Percentiles rank a stretch among this genome's conserved stretches.
Conservation (phyloP, 1,284 basidiomycete genomes). For the Vanrija humicola region DNA sequence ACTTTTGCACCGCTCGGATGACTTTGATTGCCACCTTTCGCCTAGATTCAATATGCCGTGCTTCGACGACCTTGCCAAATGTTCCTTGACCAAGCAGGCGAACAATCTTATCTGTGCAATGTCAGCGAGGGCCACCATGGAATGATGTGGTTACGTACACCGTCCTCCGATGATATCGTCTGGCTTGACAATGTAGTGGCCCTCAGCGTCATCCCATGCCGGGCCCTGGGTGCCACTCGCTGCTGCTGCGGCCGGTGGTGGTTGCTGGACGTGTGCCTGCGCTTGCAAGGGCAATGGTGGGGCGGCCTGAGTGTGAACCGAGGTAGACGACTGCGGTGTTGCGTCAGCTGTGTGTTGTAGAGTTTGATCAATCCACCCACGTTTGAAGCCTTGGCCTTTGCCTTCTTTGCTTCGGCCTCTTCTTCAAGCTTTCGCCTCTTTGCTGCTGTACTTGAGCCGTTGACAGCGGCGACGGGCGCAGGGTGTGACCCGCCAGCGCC, state of each 20-base stretch:
- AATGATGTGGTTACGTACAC: constrained; percentile 56
- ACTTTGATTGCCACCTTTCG: constrained; percentile 95
- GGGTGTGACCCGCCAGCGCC: neutral
- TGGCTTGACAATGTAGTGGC: constrained; percentile 86
- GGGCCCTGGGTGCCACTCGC: constrained; percentile 36
- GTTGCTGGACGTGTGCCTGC: neutral
- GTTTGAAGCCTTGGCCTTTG: constrained; percentile 30
- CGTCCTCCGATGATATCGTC: constrained; percentile 79
- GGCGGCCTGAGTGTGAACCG: constrained; percentile 7
- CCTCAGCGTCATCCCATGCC: constrained; percentile 84
- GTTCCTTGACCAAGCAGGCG: constrained; percentile 93
- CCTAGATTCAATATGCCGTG: constrained; percentile 69
- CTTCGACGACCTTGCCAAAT: constrained; percentile 98
- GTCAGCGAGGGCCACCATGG: constrained; percentile 11
- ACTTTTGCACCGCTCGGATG: constrained; percentile 92
- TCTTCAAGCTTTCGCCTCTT: constrained; percentile 43
- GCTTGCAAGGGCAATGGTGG: constrained; percentile 7
- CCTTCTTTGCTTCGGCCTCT: constrained; percentile 26
- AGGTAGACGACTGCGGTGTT: constrained; percentile 13
- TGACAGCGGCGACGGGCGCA: neutral
- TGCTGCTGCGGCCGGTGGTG: constrained; percentile 1
- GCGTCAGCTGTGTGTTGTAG: neutral
- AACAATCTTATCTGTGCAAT: constrained; percentile 72
- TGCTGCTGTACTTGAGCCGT: constrained; percentile 5
- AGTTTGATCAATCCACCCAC: constrained; percentile 17